Conservation (phyloP, 139 green algal species). For the Auxenochlorella pyrenoidosa region DNA sequence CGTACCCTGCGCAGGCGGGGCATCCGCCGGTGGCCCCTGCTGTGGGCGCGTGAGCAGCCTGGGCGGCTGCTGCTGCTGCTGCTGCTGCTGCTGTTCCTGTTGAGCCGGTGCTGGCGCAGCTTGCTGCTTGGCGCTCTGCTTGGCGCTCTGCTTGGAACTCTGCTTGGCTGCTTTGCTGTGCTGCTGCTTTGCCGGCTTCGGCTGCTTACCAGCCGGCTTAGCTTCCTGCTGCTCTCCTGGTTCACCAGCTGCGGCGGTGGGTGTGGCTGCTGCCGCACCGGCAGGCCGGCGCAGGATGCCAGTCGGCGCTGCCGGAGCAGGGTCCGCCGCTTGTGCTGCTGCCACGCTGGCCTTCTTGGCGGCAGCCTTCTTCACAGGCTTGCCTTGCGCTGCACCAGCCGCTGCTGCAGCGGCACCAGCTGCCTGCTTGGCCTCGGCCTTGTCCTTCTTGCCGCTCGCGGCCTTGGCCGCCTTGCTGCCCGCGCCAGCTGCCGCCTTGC, state of each 20-base stretch:
- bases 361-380: not conserved
- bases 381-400: not conserved
- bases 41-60: constrained; percentile 2
- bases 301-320: not conserved
- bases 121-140: not conserved
- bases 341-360: not conserved
- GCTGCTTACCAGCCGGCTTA: not conserved
- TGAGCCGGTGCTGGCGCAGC: not conserved
- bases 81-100: constrained; percentile 21
- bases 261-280: not conserved
- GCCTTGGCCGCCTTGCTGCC: not conserved
- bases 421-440: not conserved
- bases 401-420: not conserved
- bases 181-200: not conserved
- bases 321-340: not conserved
- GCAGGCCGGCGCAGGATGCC: constrained; percentile 17
- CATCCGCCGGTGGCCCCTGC: not conserved
- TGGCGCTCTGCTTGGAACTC: not conserved
- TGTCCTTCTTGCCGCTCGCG: not conserved
- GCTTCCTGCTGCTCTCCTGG: constrained; percentile 4
- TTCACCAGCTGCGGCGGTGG: not conserved
- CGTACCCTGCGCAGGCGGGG: not conserved
- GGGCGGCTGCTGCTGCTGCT: not conserved
- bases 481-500: constrained; percentile 1
- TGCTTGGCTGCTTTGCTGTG: not conserved